Evolutionary conservation across 345 rosid genomes (phyloP), one percentile per base, ranked within the genome.

Genomic region (Jatropha curcas): DNA sequence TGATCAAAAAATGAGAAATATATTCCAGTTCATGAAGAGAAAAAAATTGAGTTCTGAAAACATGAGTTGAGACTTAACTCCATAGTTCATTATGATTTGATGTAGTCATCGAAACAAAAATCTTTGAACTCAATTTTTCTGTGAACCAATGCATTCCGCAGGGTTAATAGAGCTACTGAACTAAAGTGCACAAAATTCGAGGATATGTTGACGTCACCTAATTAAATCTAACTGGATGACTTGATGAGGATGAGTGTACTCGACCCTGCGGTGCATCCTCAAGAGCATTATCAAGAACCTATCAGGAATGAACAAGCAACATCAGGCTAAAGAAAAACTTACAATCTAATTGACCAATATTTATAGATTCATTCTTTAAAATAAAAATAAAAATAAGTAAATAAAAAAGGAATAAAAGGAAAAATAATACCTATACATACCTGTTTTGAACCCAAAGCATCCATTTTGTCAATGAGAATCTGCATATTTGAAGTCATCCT

Each of bases 401-500:
- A n/a, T n/a, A n/a, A n/a, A n/a, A n/a, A n/a, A n/a, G n/a, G n/a
- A n/a, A n/a, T n/a, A n/a, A n/a, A n/a, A n/a, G n/a, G n/a, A n/a
- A n/a, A n/a, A n/a, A n/a, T n/a, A n/a, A 19, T 28, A 37, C 2
- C 31, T 22, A 39, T 45, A 22, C 22, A 51, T 68, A 78, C 79
- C 79, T 71, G 74, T 61, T 74, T 65, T 16, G 67, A 35, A 9
- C 35, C 45, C 43, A 70, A 53, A 25, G 20, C 80, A 51, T 67
- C 78, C 60, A 76, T n/a, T 60, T 76, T 82, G 20, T 66, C 74
- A 13, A 82, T 72, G 43, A 82, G 71, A 65, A 33, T 74, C 69
- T 82, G 76, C 81, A 79, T 70, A 73, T 56, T 79, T 61, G 85
- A 65, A 67, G 56, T 67, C 76, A 82, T 76, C 60, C 59, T 60